Conservation (phyloP, 164 flowering plant species). For the Macadamia integrifolia region DNA sequence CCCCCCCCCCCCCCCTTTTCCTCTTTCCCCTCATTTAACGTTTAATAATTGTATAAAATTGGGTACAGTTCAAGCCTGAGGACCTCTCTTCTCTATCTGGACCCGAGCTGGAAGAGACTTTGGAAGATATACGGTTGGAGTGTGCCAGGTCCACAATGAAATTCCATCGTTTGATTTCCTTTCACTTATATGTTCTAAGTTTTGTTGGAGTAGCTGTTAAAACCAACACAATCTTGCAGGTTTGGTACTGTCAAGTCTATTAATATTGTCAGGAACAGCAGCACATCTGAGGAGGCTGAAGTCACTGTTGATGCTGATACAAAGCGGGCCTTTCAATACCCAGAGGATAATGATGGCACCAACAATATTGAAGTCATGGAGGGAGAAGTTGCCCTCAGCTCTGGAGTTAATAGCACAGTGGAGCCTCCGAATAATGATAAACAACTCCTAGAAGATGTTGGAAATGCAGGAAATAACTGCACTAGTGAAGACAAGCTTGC, state of each 20-base stretch:
- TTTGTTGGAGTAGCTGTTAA: neutral
- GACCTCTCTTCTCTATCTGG: conserved; percentile 45
- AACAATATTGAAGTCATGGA: conserved; percentile 8
- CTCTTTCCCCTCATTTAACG: no score
- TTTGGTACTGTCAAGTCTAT: conserved; percentile 80
- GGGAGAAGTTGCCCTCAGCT: conserved; percentile 12
- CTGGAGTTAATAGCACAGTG: conserved; percentile 14
- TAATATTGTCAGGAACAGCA: conserved; percentile 37
- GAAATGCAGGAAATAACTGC: conserved; percentile 11
- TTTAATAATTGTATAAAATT: neutral
- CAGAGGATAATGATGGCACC: conserved; percentile 13
- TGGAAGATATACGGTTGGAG: conserved; percentile 88
- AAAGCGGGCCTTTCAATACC: conserved; percentile 5
- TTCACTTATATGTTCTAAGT: neutral
- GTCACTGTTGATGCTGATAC: conserved; percentile 4
- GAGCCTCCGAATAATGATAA: conserved; percentile 9
- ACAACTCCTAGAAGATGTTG: conserved; percentile 18
- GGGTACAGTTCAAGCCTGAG: conserved; percentile 46
- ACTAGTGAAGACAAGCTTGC: conserved; percentile 19
- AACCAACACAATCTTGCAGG: conserved; percentile 39
- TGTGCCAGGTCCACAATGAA: conserved; percentile 63
- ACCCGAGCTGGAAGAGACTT: conserved; percentile 59
- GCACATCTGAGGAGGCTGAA: conserved; percentile 18
- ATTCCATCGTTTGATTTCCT: neutral
- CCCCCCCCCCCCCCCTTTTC: no score